These are phyloP conservation scores for Wilhelminamyces savonicus DNA, from an alignment of 805 yeast genomes.

Conservation along the genomic window DNA sequence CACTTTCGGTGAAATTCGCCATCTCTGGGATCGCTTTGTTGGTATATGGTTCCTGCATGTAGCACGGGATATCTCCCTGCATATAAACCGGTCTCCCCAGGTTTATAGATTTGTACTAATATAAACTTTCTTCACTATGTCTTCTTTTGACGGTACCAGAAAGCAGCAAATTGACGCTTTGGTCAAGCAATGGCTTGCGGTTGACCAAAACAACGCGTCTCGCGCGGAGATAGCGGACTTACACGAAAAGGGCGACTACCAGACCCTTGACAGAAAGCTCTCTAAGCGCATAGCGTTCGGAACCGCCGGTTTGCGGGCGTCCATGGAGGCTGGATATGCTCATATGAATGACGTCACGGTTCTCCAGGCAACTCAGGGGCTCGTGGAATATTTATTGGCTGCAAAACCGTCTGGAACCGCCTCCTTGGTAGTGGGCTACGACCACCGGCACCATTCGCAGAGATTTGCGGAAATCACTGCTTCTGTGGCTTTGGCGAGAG, in stretches of 20 bases:
- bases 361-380: constrained; percentile 83
- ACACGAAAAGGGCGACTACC: constrained; percentile 27
- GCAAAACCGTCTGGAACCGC: constrained; percentile 13
- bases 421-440: constrained; percentile 79
- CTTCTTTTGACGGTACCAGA: too few relatives aligned
- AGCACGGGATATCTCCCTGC: too few relatives aligned
- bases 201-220: constrained; percentile 40
- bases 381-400: constrained; percentile 44
- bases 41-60: too few relatives aligned
- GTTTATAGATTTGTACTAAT: too few relatives aligned
- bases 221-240: constrained; percentile 49
- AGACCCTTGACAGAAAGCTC: constrained; percentile 47
- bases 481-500: constrained; percentile 59
- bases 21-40: too few relatives aligned
- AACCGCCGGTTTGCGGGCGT: constrained; percentile 85
- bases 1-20: too few relatives aligned
- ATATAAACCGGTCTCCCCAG: too few relatives aligned
- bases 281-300: constrained; percentile 72
- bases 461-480: constrained; percentile 78
- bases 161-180: constrained; percentile 12
- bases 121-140: too few relatives aligned
- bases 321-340: constrained; percentile 86
- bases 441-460: constrained; percentile 78
- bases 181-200: constrained; percentile 28
- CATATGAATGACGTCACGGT: constrained; percentile 88